These are phyloP conservation scores for Coprinopsis marcescibilis DNA, from an alignment of 768 basidiomycete genomes.

Conservation along the genomic window DNA sequence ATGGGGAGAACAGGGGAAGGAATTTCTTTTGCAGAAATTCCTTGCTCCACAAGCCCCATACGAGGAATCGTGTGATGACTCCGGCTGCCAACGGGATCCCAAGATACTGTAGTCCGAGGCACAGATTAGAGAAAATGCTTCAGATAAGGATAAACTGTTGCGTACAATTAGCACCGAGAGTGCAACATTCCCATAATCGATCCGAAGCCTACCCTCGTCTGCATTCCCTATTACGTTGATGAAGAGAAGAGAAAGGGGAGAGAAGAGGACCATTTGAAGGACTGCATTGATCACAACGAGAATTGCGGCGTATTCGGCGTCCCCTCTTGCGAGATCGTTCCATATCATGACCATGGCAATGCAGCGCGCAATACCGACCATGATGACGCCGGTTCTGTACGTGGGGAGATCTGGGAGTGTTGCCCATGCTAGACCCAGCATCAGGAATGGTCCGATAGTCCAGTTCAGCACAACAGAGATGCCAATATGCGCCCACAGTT, in stretches of 20 bases:
- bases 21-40: slow-evolving; percentile 51
- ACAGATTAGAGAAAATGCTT: neutral
- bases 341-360: slow-evolving; percentile 80
- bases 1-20: slow-evolving; percentile 60
- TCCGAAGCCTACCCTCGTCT: slow-evolving; percentile 29
- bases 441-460: slow-evolving; percentile 74
- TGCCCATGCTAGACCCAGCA: slow-evolving; percentile 85
- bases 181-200: slow-evolving; percentile 54
- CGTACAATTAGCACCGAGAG: slow-evolving; percentile 69
- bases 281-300: slow-evolving; percentile 77
- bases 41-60: slow-evolving; percentile 41
- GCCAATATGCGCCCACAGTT: slow-evolving; percentile 62
- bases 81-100: slow-evolving; percentile 78
- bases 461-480: slow-evolving; percentile 73
- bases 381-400: slow-evolving; percentile 74
- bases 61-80: slow-evolving; percentile 55
- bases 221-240: slow-evolving; percentile 58
- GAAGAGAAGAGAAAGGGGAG: slow-evolving; percentile 70
- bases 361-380: slow-evolving; percentile 74
- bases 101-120: slow-evolving; percentile 51
- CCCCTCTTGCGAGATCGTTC: slow-evolving; percentile 69
- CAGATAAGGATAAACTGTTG: slow-evolving; percentile 25
- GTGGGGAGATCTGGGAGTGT: slow-evolving; percentile 73
- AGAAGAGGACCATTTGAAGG: slow-evolving; percentile 72
- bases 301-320: slow-evolving; percentile 69